Conservation (phyloP, 441 rosid species). For the Macaranga tanarius region DNA sequence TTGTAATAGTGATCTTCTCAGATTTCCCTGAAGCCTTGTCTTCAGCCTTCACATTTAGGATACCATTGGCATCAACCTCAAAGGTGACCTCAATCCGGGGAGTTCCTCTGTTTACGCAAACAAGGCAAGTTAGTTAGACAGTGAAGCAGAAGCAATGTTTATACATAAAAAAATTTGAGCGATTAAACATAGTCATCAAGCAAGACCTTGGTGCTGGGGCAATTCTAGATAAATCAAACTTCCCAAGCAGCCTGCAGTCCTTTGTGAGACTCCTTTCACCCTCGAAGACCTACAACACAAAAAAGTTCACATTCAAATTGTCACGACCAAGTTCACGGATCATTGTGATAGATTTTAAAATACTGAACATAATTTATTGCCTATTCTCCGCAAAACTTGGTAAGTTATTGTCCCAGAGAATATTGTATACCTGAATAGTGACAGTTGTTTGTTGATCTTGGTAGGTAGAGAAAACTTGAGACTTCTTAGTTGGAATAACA, state of each 20-base stretch:
- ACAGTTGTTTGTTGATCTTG: constrained; percentile 92
- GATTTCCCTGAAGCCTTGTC: constrained; percentile 79
- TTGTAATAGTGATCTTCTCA: constrained; percentile 84
- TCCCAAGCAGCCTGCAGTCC: constrained; percentile 79
- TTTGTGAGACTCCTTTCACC: constrained; percentile 91
- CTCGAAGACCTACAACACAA: constrained; percentile 66
- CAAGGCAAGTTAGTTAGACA: neutral
- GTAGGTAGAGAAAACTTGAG: constrained; percentile 87
- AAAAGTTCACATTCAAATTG: too few species aligned
- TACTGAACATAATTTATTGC: too few species aligned
- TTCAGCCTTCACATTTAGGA: constrained; percentile 76
- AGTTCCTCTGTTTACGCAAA: constrained; percentile 57
- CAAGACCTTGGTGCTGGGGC: constrained; percentile 77
- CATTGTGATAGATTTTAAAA: too few species aligned
- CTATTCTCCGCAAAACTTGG: too few species aligned
- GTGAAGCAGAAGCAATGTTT: neutral
- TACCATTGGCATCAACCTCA: constrained; percentile 89
- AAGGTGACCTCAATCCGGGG: constrained; percentile 91
- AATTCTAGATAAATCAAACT: constrained; percentile 71
- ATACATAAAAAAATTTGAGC: neutral
- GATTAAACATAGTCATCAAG: neutral
- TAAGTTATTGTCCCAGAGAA: neutral
- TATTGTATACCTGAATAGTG: constrained; percentile 59
- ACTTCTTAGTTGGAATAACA: constrained; percentile 79
- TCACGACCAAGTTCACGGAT: too few species aligned